These are phyloP conservation scores for Plasmodium coatneyi DNA, from an alignment of 169 alveolate genomes.

Conservation along the genomic window DNA sequence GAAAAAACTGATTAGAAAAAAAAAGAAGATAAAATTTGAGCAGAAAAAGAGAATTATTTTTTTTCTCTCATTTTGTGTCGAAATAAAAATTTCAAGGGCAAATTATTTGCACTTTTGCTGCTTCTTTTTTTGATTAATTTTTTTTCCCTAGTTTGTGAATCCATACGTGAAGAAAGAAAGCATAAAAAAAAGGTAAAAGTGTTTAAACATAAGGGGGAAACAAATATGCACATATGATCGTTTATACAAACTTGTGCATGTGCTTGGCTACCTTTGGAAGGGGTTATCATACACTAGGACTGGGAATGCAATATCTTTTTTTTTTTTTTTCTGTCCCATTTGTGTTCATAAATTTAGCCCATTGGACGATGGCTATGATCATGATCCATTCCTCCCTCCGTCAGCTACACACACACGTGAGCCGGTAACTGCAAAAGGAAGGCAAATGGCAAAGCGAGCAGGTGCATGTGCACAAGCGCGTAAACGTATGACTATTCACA, in stretches of 20 bases:
- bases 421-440: not conserved
- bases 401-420: not conserved
- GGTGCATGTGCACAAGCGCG: not conserved
- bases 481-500: not conserved
- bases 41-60: not conserved
- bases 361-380: not conserved
- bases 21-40: not conserved
- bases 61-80: not conserved
- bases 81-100: not conserved
- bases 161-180: not conserved
- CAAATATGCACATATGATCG: not conserved
- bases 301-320: not conserved
- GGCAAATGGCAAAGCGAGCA: not conserved
- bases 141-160: not conserved
- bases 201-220: not conserved
- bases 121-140: not conserved
- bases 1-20: no score
- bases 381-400: not conserved
- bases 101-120: not conserved
- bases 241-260: not conserved
- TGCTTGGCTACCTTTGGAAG: not conserved
- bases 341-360: not conserved
- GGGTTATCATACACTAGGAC: not conserved
- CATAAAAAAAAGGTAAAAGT: not conserved
- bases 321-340: not conserved